A percentile compares a stretch with the other conserved stretches of the same genome.
Evolutionary conservation across 2,329 filamentous ascomycete genomes (phyloP).

Genomic region (Colletotrichum coccodes): DNA sequence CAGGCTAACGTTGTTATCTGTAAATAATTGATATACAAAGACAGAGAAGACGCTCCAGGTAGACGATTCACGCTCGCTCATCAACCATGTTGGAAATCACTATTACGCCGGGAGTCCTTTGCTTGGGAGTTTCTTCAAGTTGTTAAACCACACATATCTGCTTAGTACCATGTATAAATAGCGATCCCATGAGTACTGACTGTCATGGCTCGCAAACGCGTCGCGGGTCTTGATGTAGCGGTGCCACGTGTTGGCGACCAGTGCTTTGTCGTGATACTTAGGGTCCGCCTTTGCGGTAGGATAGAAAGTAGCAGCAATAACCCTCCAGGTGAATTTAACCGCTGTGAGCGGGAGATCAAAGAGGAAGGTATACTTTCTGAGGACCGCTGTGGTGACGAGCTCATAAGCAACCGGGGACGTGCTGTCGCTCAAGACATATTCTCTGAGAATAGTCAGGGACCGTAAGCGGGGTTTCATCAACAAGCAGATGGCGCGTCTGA

Average conservation of each 20-base stretch:
- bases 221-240: slow-evolving; percentile 46
- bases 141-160: slow-evolving; percentile 53
- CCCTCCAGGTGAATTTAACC: slow-evolving; percentile 42
- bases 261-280: slow-evolving; percentile 38
- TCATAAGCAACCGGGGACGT: slow-evolving; percentile 46
- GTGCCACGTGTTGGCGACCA: slow-evolving; percentile 48
- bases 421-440: slow-evolving; percentile 41
- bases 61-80: too few relatives aligned
- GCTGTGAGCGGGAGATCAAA: slow-evolving; percentile 49
- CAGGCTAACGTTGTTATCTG: too few relatives aligned
- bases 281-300: too few relatives aligned
- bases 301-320: neutral
- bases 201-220: slow-evolving; percentile 48
- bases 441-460: slow-evolving; percentile 30
- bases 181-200: slow-evolving; percentile 53
- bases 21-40: too few relatives aligned
- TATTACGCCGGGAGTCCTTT: too few relatives aligned
- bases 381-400: slow-evolving; percentile 46
- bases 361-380: slow-evolving; percentile 50
- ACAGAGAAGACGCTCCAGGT: too few relatives aligned
- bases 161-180: slow-evolving; percentile 50
- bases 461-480: neutral
- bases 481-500: too few relatives aligned
- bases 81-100: slow-evolving; percentile 69
- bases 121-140: neutral